Conservation (phyloP, 352 stramenopile species). For the Phytophthora pini region DNA sequence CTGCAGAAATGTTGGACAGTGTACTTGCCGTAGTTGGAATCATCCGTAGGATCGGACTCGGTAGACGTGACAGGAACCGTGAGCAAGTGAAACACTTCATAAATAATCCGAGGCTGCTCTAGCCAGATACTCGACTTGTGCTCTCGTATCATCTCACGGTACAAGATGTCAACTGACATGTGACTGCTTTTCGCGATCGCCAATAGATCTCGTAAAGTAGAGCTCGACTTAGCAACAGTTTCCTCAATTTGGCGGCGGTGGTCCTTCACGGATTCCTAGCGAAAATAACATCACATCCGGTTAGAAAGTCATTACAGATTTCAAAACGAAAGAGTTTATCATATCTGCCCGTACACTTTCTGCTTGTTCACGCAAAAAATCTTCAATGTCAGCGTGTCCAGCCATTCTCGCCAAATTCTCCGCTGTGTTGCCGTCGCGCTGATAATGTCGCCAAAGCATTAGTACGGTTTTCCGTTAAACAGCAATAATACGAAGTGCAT, state of each 20-base stretch:
- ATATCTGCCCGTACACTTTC: slow-evolving; percentile 68
- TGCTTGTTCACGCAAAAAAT: slow-evolving; percentile 78
- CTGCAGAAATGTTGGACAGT: slow-evolving; percentile 88
- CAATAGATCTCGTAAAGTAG: slow-evolving; percentile 71
- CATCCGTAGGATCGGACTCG: slow-evolving; percentile 42
- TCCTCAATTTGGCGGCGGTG: slow-evolving; percentile 88
- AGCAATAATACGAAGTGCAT: not conserved
- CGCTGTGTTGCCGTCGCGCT: slow-evolving; percentile 82
- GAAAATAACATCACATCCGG: not conserved
- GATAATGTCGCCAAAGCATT: slow-evolving; percentile 2
- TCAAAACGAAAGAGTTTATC: not conserved
- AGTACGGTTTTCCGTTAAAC: not conserved
- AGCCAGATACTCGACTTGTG: slow-evolving; percentile 74
- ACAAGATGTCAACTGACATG: slow-evolving; percentile 78
- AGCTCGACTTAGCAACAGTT: slow-evolving; percentile 62
- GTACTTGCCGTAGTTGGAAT: slow-evolving; percentile 84
- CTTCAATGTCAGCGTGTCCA: slow-evolving; percentile 75
- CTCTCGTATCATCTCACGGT: slow-evolving; percentile 81
- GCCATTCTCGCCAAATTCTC: slow-evolving; percentile 67
- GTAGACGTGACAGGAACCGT: slow-evolving; percentile 50
- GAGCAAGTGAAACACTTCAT: slow-evolving; percentile 80
- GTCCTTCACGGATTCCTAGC: slow-evolving; percentile 85
- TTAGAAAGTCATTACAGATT: slow-evolving; percentile 9
- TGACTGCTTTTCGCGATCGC: slow-evolving; percentile 65
- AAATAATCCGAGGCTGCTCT: slow-evolving; percentile 82